phyloP scores from a whole-genome alignment of 495 filamentous ascomycete species.

The Penicillium mononematosum region DNA sequence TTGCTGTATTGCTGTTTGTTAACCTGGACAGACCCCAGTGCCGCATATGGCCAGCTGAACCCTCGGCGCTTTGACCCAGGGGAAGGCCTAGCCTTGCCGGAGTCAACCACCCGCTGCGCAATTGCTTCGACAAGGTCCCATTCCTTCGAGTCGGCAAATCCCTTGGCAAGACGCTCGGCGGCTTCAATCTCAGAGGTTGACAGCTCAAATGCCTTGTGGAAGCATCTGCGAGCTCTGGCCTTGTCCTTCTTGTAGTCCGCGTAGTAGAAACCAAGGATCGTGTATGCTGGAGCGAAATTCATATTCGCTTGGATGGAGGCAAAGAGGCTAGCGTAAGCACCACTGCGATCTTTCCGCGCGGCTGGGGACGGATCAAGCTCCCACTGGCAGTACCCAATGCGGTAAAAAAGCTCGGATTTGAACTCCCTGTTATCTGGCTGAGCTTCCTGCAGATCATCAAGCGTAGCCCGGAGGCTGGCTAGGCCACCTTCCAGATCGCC shows the following conservation, averaged over 20 bases:
- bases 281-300: conserved; percentile 90
- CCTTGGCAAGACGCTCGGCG: conserved; percentile 79
- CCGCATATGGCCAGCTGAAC: conserved; percentile 95
- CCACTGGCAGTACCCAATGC: conserved; percentile 89
- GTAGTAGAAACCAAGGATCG: conserved; percentile 91
- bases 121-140: conserved; percentile 96
- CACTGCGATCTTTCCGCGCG: conserved; percentile 71
- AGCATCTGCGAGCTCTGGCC: conserved; percentile 80
- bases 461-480: conserved; percentile 65
- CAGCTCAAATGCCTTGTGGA: conserved; percentile 94
- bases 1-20: conserved; percentile 89
- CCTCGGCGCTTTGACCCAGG: conserved; percentile 89
- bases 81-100: conserved; percentile 81
- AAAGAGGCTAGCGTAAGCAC: conserved; percentile 80
- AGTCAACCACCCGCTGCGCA: conserved; percentile 87
- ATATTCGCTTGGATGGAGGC: conserved; percentile 81
- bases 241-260: conserved; percentile 86
- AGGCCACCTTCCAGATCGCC: conserved; percentile 66
- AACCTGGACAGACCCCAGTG: conserved; percentile 91
- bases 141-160: conserved; percentile 84
- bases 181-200: conserved; percentile 84
- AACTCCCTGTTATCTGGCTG: conserved; percentile 65
- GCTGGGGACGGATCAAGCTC: conserved; percentile 66
- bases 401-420: conserved; percentile 78
- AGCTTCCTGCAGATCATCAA: conserved; percentile 55